Evolutionary conservation across 2,329 filamentous ascomycete genomes (phyloP), one percentile per base, ranked within the genome.

Genomic region (Aureobasidium sp.): DNA sequence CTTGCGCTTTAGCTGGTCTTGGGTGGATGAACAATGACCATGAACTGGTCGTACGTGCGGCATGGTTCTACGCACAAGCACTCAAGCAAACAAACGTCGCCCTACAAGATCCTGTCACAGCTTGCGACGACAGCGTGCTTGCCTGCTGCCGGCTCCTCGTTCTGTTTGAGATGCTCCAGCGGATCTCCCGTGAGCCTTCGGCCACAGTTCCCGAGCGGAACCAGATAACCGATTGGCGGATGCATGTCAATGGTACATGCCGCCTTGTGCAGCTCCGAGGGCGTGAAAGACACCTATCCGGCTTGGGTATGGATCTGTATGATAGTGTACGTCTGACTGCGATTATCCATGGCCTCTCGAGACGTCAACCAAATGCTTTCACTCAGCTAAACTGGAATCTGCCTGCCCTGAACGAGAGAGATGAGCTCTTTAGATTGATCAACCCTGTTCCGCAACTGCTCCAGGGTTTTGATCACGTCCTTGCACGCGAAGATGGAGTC

Each of bases 191-290:
- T n/a, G 33, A 37, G 5, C 11, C 33, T n/a, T n/a, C 35, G 6
- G 15, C 51, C 6, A n/a, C 3, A 4, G 21, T 13, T 11, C 19
- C 23, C 6, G n/a, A 29, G 10, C 49, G 23, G 2, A 33, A 42
- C 49, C 54, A 58, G 8, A 35, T 46, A 19, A n/a, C 17, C 8
- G 54, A 58, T 42, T 58, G 54, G 54, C 40, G 33, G 8, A 47
- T 23, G 35, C 54, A 47, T 13, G 54, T 58, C 9, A 29, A 58
- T 15, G 54, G 54, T 1, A 58, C 43, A 4, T 58, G 54, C 19
- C 54, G 54, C 19, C 54, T 58, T 6, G 19, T 58, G 4, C 42
- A 58, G 31, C 19, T 58, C 6, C 54, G 54, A 4, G 54, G 54
- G 2, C 42, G 42, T 19, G 15, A 25, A 4, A 46, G 15, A 23